A percentile compares a stretch with the other conserved stretches of the same genome.
Conservation (phyloP, 257 asterid genomes). For the Solanum corneliomulleri region DNA sequence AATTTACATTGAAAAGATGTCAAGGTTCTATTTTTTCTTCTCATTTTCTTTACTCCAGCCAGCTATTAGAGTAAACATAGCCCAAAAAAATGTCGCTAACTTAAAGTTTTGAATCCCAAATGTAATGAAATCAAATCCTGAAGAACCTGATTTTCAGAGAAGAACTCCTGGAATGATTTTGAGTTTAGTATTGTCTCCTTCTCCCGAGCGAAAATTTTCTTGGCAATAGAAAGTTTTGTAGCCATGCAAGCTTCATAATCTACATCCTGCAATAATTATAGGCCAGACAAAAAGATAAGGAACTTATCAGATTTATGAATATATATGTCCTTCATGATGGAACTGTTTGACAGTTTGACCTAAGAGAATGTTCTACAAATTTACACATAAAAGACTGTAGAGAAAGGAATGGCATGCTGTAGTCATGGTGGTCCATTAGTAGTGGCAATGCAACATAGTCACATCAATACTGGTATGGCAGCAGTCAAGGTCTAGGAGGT, state of each 20-base stretch:
- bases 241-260: slow-evolving; percentile 92
- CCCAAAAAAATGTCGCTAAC: background rate
- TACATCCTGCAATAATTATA: slow-evolving; percentile 42
- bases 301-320: background rate
- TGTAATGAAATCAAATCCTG: background rate
- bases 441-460: background rate
- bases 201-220: slow-evolving; percentile 65
- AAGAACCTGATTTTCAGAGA: slow-evolving; percentile 76
- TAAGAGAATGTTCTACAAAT: background rate
- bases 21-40: background rate
- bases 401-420: background rate
- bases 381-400: background rate
- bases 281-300: background rate
- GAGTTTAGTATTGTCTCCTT: slow-evolving; percentile 62
- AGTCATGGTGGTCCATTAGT: background rate
- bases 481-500: background rate
- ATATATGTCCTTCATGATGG: background rate
- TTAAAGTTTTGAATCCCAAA: background rate
- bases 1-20: background rate
- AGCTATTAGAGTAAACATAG: background rate
- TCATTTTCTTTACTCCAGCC: background rate
- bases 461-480: background rate
- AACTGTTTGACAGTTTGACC: background rate
- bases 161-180: slow-evolving; percentile 51
- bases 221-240: slow-evolving; percentile 72